A percentile compares a stretch with the other conserved stretches of the same genome.
Evolutionary conservation across 129 eudicot species (phyloP).

Genomic region (Gnaphalium uliginosum): DNA sequence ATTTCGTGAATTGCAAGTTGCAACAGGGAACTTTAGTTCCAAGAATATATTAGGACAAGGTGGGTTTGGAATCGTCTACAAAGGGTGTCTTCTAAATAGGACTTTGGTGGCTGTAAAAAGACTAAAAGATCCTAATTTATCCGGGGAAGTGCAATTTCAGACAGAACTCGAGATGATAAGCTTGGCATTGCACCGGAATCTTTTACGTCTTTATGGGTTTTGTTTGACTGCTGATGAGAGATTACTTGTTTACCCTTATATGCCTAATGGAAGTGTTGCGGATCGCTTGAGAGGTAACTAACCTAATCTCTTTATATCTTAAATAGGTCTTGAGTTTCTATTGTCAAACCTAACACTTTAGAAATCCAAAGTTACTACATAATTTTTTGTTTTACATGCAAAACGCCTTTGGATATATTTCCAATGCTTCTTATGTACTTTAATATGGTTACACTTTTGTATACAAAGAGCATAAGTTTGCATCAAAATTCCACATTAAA

Average conservation of each 20-base stretch:
- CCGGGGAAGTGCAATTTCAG: slow-evolving; percentile 95
- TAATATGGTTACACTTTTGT: not conserved
- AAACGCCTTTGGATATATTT: not conserved
- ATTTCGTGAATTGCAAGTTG: slow-evolving; percentile 77
- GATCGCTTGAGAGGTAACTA: slow-evolving; percentile 85
- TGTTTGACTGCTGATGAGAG: slow-evolving; percentile 91
- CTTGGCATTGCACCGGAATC: slow-evolving; percentile 87
- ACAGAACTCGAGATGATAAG: slow-evolving; percentile 99
- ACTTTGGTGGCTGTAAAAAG: slow-evolving; percentile 90
- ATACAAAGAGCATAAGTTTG: not conserved
- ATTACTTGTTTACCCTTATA: slow-evolving; percentile 90
- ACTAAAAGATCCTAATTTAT: slow-evolving; percentile 75
- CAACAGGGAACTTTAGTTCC: slow-evolving; percentile 78
- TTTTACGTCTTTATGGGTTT: slow-evolving; percentile 83
- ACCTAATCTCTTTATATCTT: slow-evolving; percentile 16
- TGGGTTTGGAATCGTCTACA: slow-evolving; percentile 94
- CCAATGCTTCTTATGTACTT: not conserved
- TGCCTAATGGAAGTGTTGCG: slow-evolving; percentile 99
- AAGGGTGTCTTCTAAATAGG: slow-evolving; percentile 74
- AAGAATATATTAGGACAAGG: slow-evolving; percentile 88
- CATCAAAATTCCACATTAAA: too few relatives aligned
- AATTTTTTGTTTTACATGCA: not conserved
- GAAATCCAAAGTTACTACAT: not conserved
- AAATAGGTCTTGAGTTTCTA: slow-evolving; percentile 11
- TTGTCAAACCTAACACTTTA: not conserved